Conservation (phyloP, 1,139 yeast species). For the Barnettozyma hawaiiensis region DNA sequence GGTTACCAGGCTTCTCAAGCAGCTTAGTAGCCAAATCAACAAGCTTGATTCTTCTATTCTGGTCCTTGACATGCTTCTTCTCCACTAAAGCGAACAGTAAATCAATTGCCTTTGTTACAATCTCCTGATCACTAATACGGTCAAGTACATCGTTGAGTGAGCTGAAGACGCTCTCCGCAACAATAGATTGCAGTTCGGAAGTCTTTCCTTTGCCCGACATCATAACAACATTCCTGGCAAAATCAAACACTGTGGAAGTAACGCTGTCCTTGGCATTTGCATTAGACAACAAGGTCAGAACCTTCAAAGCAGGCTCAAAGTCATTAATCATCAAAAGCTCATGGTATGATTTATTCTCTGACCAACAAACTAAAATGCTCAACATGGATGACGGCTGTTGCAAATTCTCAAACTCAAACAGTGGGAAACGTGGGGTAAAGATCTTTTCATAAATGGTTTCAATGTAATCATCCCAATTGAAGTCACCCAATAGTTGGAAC, state of each 20-base stretch:
- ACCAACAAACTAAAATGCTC: conserved; percentile 61
- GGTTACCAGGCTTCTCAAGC: conserved; percentile 55
- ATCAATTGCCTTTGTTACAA: conserved; percentile 49
- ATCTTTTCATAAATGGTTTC: conserved; percentile 47
- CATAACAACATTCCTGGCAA: conserved; percentile 43
- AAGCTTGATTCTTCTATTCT: conserved; percentile 49
- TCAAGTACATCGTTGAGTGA: conserved; percentile 47
- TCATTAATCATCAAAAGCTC: conserved; percentile 54
- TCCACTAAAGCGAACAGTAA: conserved; percentile 52
- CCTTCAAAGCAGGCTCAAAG: conserved; percentile 47
- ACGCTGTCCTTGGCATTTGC: conserved; percentile 65
- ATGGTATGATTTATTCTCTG: conserved; percentile 44
- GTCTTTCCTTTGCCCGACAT: conserved; percentile 40
- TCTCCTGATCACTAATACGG: conserved; percentile 38
- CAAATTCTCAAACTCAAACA: conserved; percentile 70
- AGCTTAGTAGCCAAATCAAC: conserved; percentile 56
- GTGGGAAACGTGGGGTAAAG: conserved; percentile 58
- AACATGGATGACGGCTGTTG: conserved; percentile 80
- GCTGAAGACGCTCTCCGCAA: conserved; percentile 51
- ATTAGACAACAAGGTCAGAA: conserved; percentile 50
- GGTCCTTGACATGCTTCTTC: conserved; percentile 54
- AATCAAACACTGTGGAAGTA: conserved; percentile 48
- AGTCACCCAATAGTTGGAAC: conserved; percentile 43
- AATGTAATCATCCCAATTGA: conserved; percentile 54
- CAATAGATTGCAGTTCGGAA: conserved; percentile 44